Evolutionary conservation across 768 basidiomycete species (phyloP).

Genomic region (Pulveroboletus ravenelii): DNA sequence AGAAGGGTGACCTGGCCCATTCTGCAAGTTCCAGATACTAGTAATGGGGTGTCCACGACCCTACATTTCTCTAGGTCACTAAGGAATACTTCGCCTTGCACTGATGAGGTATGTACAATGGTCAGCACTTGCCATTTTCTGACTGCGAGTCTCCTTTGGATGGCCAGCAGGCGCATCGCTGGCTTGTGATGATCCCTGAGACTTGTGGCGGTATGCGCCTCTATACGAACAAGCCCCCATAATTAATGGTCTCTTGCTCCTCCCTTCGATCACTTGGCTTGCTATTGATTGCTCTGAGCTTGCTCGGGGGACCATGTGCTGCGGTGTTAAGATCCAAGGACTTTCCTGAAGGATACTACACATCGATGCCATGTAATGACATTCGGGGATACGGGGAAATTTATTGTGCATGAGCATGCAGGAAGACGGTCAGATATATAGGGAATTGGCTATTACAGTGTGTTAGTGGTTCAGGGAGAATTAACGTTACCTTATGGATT

Average conservation of each 20-base stretch:
- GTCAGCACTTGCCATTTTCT: neutral
- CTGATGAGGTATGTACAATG: constrained; percentile 46
- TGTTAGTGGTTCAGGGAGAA: constrained; percentile 53
- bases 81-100: constrained; percentile 53
- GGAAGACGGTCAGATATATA: constrained; percentile 40
- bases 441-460: neutral
- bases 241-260: too few relatives aligned
- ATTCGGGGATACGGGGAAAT: constrained; percentile 55
- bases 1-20: constrained; percentile 36
- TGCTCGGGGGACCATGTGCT: constrained; percentile 23
- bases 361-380: constrained; percentile 51
- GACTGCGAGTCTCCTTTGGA: constrained; percentile 28
- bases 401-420: constrained; percentile 59
- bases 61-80: constrained; percentile 34
- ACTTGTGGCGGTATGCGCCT: constrained; percentile 30
- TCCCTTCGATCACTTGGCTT: too few relatives aligned
- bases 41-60: neutral
- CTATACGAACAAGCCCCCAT: too few relatives aligned
- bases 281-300: too few relatives aligned
- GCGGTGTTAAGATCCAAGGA: constrained; percentile 52
- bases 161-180: constrained; percentile 55
- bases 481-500: constrained; percentile 33
- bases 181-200: constrained; percentile 52
- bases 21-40: neutral
- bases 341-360: constrained; percentile 47